phyloP scores from a whole-genome alignment of 768 basidiomycete genomes.

The Trametes cingulata region DNA sequence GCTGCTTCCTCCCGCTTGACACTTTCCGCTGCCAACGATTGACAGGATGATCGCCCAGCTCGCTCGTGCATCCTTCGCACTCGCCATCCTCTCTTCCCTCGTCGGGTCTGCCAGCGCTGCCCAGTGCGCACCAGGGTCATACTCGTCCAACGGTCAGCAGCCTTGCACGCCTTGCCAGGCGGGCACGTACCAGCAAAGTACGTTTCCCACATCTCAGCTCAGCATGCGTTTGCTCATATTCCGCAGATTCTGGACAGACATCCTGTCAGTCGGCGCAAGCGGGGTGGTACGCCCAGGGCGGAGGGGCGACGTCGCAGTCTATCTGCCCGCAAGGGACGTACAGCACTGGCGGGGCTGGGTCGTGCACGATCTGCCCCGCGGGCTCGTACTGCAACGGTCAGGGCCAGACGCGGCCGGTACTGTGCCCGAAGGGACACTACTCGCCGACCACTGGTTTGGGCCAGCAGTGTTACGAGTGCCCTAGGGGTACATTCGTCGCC shows the following conservation, averaged over 20 bases:
- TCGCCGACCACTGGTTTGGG: conserved; percentile 12
- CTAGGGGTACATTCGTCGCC: conserved; percentile 19
- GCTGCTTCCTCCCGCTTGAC: background rate
- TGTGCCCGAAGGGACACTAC: conserved; percentile 20
- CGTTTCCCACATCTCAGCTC: background rate
- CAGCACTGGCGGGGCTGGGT: conserved; percentile 17
- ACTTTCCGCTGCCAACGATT: background rate
- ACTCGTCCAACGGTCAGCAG: conserved; percentile 13
- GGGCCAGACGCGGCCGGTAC: conserved; percentile 11
- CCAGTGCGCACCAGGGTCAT: conserved; percentile 18
- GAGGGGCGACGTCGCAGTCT: conserved; percentile 13
- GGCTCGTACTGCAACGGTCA: conserved; percentile 25
- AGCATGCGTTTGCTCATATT: background rate
- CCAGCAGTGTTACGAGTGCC: conserved; percentile 20
- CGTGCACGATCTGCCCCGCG: conserved; percentile 24
- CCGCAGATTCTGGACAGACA: conserved; percentile 15
- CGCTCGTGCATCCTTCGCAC: background rate
- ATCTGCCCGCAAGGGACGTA: conserved; percentile 23
- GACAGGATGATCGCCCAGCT: background rate
- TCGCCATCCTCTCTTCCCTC: background rate
- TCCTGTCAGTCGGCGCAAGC: conserved; percentile 19
- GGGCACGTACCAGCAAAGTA: conserved; percentile 14
- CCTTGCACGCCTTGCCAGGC: conserved; percentile 11
- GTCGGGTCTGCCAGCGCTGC: background rate
- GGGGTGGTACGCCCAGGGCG: conserved; percentile 24